Base-by-base conservation (phyloP, 768 basidiomycete genomes). In the Xanthoconium stramineum region DNA sequence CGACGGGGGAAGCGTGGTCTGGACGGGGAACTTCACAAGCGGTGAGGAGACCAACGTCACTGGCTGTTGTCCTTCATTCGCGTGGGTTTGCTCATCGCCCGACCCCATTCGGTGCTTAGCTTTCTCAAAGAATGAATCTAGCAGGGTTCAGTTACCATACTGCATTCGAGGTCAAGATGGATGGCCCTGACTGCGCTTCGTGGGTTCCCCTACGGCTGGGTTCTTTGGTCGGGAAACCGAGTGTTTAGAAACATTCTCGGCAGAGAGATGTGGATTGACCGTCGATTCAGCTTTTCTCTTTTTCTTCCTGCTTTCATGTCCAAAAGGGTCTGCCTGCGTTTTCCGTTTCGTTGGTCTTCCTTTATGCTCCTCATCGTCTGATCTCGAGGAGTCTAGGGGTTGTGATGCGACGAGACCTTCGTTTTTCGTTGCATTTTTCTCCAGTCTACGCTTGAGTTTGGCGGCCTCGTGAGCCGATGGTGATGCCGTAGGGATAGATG, bases 321-420 rank as follows among this genome's bases (percentile, higher is more conserved):
- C 67, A 59, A 89, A 89, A 0, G 84, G 85, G 61, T 89, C 88
- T 17, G 74, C 60, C 56, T 78, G 79, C 11, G 72, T 70, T 64
- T 83, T 87, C 69, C 85, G 88, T 68, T 79, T 82, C 58, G 82
- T 78, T 5, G 80, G 76, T 24, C 78, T 72, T 0, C 81, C 80
- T 66, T 81, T 77, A 61, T 81, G 84, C 61, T 80, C 81, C 32
- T 86, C 85, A 43, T 80, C 77, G 39, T 80, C 77, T 39, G 70
- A 63, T 36, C 57, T 65, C 62, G 73, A 55, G 56, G 56, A 50
- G 61, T 59, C 49, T 65, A 61, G 52, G 6, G 54, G 43, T 24
- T 61, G 52, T 0, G 62, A 71, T 17, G 68, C 73, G 19, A 79
- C 75, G 38, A 79, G 77, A 42, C 76, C 64, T 19, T 65, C 55